A percentile compares a stretch with the other conserved stretches of the same genome.
These are phyloP conservation scores for Boletus reticuloceps DNA, from an alignment of 768 basidiomycete genomes.

Conservation along the genomic window DNA sequence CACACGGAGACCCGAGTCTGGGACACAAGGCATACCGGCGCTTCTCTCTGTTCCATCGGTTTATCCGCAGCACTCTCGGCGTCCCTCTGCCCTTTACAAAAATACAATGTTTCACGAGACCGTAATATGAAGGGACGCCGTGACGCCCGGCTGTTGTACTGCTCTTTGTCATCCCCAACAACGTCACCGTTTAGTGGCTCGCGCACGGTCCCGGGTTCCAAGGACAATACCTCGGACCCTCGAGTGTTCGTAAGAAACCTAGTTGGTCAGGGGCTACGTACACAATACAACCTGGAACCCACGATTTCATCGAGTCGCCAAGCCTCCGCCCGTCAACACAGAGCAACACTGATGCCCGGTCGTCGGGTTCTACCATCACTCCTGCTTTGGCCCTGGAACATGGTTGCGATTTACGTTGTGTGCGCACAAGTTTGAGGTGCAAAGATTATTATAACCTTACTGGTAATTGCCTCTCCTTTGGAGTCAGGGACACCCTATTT, in stretches of 20 bases:
- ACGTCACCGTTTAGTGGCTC: neutral
- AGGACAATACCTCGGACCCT: neutral
- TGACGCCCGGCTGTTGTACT: too few species aligned
- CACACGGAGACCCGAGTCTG: neutral
- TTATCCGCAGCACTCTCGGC: neutral
- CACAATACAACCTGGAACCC: too few species aligned
- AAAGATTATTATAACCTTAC: neutral
- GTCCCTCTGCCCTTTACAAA: neutral
- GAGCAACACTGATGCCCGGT: neutral
- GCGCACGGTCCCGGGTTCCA: neutral
- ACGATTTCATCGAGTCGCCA: neutral
- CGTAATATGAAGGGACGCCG: neutral
- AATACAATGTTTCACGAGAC: neutral
- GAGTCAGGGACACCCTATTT: neutral
- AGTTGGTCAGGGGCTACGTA: neutral
- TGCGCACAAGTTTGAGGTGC: neutral
- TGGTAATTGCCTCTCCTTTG: neutral
- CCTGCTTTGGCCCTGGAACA: conserved; percentile 13
- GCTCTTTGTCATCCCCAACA: neutral
- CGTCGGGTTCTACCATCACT: neutral
- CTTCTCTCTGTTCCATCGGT: too few species aligned
- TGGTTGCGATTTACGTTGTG: conserved; percentile 23
- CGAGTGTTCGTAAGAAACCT: neutral
- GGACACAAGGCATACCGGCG: neutral
- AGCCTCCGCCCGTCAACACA: neutral